Percentiles rank a stretch among this genome's conserved stretches.
Evolutionary conservation across 148 eudicot genomes (phyloP).

Genomic region (Fagopyrum tataricum): DNA sequence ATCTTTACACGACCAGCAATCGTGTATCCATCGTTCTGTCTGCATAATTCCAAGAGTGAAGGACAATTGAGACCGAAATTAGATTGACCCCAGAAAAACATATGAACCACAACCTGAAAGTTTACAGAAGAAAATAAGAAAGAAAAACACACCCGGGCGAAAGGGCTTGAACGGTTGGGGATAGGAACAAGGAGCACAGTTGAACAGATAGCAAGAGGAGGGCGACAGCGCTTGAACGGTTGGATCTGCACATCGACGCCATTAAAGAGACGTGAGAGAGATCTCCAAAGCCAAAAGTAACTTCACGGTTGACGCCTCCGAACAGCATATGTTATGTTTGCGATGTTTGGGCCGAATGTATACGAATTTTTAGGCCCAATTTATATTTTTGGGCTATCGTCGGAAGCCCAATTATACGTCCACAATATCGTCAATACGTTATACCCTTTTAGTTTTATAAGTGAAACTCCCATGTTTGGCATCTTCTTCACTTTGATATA

Average conservation of each 20-base stretch:
- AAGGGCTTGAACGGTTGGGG: constrained; percentile 16
- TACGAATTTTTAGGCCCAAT: neutral
- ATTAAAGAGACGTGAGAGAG: constrained; percentile 7
- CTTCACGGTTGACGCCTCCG: neutral
- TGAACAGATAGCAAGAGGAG: constrained; percentile 1
- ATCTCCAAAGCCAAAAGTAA: constrained; percentile 1
- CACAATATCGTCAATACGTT: too few relatives aligned
- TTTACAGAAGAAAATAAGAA: neutral
- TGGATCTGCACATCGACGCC: constrained; percentile 20
- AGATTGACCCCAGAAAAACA: neutral
- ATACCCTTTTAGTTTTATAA: too few relatives aligned
- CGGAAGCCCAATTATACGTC: neutral
- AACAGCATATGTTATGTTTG: neutral
- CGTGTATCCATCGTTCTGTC: constrained; percentile 45
- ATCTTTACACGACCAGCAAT: constrained; percentile 54
- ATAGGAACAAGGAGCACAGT: constrained; percentile 14
- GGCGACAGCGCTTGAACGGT: neutral
- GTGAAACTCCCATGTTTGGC: too few relatives aligned
- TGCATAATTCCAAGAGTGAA: constrained; percentile 16
- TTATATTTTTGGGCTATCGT: neutral
- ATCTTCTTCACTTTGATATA: too few relatives aligned
- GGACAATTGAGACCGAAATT: neutral
- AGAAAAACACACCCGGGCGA: constrained; percentile 21
- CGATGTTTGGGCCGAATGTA: neutral
- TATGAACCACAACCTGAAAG: neutral